Base-by-base conservation (phyloP, 2,329 filamentous ascomycete genomes). In the Chrysosporium keratinophilum region DNA sequence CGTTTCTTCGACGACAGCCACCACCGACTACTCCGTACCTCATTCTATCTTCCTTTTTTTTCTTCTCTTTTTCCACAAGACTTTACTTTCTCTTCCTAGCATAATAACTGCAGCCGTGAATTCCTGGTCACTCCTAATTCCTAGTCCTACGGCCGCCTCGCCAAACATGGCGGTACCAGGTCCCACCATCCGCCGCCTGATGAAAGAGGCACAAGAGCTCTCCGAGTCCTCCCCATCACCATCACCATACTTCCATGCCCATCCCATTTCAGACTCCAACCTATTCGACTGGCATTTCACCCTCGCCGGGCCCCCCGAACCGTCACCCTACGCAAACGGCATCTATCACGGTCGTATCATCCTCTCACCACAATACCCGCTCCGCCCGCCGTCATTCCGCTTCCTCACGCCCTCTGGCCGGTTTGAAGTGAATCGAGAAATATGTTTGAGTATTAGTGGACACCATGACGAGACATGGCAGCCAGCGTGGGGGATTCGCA, bases 211-310 rank as follows among this genome's bases (percentile, higher is more conserved):
- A 55, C 79, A 85, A 56, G 93, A 97, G 68, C 81, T 98, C 54
- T 83, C 87, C 57, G 78, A 74, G 50, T 78, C 84, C 17, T 82
- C 86, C 54, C 76, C 76, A 55, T 79, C 85, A 37, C 88, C 91
- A 3, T 93, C 88, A 1, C 76, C 87, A 52, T 88, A 95, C 73
- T 94, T 91, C 71, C 81, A 85, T 61, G 93, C 91, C 40, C 77
- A 83, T 3, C 93, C 93, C 0, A 68, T 73, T 39, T 81, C 91
- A 58, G 91, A 97, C 66, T 77, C 81, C 33, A 89, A 97, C 71
- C 83, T 98, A 52, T 95, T 95, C 72, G 90, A 97, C 72, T 98
- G 93, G 93, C 93, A 98, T 75, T 98, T 97, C 73, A 98, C 93
- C 0, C 78, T 98, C n/a, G 82, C 85, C 50, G 93, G 93, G 0